Base-by-base conservation (phyloP, 2,329 filamentous ascomycete genomes). In the Phyllosticta citribraziliensis region DNA sequence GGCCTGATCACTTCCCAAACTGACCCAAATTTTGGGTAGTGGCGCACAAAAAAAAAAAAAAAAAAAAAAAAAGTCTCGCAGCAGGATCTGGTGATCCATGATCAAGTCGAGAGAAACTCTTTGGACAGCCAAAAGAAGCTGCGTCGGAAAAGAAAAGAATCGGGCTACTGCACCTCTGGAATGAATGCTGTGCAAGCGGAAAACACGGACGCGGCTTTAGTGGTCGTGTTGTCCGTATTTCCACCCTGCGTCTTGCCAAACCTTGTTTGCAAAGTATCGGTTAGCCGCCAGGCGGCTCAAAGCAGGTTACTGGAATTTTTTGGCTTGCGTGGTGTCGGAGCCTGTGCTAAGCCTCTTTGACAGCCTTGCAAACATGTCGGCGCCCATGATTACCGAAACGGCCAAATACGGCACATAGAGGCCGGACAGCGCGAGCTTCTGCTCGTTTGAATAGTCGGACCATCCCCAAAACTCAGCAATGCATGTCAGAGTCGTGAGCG, bases 401-500 rank as follows among this genome's bases (percentile, higher is more conserved):
- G 60, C 60, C 22, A 74, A 60, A 66, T 75, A 76, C 10, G 69
- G 72, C 5, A 72, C 72, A 67, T 75, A 76, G 67, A 75, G 70
- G 1, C 71, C 72, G 0, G 69, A 69, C 57, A 76, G 57, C 3
- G 52, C 50, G 20, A 62, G 64, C 64, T 68, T 72, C 65, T 75
- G 71, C 58, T 62, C 63, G 14, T 58, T 50, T 12, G 60, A 70
- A 64, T 74, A 63, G 47, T 70, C 67, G 33, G 67, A 64, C 74
- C 85, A 88, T 64, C 75, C 77, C 71, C 81, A 73, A 65, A 82
- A 83, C 61, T 88, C 85, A 1, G 80, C 77, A 54, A 88, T 77
- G 67, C 85, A 88, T 0, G 83, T 82, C 52, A 82, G 67, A 0
- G 86, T 87, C 1, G 85, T 87, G 60, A 88, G 64, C 40, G 79